These are phyloP conservation scores for Endocalyx cinctus DNA, from an alignment of 2,329 filamentous ascomycete species.

Conservation along the genomic window DNA sequence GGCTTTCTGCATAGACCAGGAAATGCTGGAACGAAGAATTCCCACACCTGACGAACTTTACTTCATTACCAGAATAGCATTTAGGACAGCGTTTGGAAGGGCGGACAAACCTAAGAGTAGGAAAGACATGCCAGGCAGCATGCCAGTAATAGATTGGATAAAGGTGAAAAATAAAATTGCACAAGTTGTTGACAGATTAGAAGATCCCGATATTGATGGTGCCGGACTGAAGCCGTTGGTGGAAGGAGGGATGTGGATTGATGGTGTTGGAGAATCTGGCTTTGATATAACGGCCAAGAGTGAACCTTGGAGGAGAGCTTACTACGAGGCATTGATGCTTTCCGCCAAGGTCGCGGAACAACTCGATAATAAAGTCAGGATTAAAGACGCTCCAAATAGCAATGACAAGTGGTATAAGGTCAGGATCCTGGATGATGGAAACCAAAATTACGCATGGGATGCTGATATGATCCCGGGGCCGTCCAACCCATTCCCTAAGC, in stretches of 20 bases:
- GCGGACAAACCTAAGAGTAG: conserved; percentile 50
- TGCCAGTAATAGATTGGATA: too few species aligned
- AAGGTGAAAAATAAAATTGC: conserved; percentile 57
- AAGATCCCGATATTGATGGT: conserved; percentile 66
- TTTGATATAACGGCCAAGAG: conserved; percentile 71
- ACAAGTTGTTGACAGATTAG: conserved; percentile 60
- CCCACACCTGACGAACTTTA: conserved; percentile 83
- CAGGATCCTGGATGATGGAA: too few species aligned
- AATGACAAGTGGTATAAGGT: too few species aligned
- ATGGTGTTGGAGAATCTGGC: conserved; percentile 46
- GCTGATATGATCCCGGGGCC: conserved; percentile 75
- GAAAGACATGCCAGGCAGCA: too few species aligned
- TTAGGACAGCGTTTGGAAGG: conserved; percentile 60
- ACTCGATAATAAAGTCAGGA: conserved; percentile 72
- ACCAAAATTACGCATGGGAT: too few species aligned
- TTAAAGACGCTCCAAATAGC: too few species aligned
- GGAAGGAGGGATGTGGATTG: conserved; percentile 49
- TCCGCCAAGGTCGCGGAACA: conserved; percentile 74
- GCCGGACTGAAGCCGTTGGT: conserved; percentile 55
- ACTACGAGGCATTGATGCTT: conserved; percentile 77
- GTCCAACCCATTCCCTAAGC: conserved; percentile 75
- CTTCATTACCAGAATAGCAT: conserved; percentile 62
- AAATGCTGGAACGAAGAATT: conserved; percentile 68
- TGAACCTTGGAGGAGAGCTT: conserved; percentile 81
- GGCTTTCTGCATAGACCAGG: conserved; percentile 61